Conservation (phyloP, 805 yeast species). For the Teunomyces gatunensis region DNA sequence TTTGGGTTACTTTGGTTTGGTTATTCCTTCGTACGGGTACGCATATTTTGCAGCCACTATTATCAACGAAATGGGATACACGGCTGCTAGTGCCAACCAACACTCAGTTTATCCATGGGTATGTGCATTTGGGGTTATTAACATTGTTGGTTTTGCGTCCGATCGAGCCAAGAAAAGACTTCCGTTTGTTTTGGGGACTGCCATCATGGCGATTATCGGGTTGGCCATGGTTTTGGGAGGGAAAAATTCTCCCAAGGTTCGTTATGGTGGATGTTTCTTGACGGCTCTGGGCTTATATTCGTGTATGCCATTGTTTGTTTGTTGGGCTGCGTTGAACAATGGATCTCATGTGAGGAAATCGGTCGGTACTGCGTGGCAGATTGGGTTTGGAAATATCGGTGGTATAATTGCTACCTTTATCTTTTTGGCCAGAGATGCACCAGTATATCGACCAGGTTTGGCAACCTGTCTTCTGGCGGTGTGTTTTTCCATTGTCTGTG, state of each 20-base stretch:
- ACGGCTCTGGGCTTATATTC: constrained; percentile 57
- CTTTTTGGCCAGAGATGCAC: constrained; percentile 55
- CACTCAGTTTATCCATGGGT: constrained; percentile 88
- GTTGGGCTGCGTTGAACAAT: constrained; percentile 64
- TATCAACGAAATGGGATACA: constrained; percentile 58
- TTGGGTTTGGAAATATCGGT: constrained; percentile 74
- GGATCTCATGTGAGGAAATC: constrained; percentile 62
- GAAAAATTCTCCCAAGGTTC: constrained; percentile 31
- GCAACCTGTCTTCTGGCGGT: constrained; percentile 49
- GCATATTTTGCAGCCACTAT: constrained; percentile 73
- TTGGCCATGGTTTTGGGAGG: constrained; percentile 53
- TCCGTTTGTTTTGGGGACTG: constrained; percentile 42
- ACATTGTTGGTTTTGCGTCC: constrained; percentile 51
- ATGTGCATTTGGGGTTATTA: constrained; percentile 65
- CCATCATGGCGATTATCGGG: constrained; percentile 46
- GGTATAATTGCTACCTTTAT: constrained; percentile 64
- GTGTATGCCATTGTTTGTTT: constrained; percentile 66
- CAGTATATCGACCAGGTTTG: constrained; percentile 56
- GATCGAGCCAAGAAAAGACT: constrained; percentile 52
- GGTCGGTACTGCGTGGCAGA: constrained; percentile 57
- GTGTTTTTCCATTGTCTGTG: constrained; percentile 38
- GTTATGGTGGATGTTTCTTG: constrained; percentile 66
- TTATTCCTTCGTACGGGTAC: constrained; percentile 73
- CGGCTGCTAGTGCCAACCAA: constrained; percentile 72
- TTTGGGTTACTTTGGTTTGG: constrained; percentile 59